These are phyloP conservation scores for Phycomyces nitens DNA, from an alignment of 192 early-diverging fungal genomes.

Conservation along the genomic window DNA sequence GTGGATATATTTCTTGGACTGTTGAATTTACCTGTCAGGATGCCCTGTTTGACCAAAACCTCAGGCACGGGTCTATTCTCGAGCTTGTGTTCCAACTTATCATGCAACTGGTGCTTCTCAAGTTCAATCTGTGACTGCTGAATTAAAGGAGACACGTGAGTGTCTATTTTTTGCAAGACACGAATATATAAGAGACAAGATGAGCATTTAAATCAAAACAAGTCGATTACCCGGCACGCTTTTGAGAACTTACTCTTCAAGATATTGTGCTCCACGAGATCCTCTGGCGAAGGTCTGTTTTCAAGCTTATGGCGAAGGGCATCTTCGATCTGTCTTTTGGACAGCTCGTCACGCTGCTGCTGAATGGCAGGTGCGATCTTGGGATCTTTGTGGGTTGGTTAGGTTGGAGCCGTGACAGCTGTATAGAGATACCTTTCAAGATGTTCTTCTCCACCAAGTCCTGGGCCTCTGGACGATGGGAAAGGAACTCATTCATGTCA, in stretches of 20 bases:
- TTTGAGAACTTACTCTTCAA: constrained; percentile 46
- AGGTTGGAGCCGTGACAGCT: too few species aligned
- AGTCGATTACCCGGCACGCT: too few species aligned
- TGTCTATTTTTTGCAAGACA: constrained; percentile 18
- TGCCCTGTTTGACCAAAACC: constrained; percentile 54
- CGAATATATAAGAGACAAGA: constrained; percentile 5
- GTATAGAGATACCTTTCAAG: constrained; percentile 56
- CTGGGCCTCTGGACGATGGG: constrained; percentile 51
- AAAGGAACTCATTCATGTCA: constrained; percentile 22
- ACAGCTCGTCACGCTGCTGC: constrained; percentile 42
- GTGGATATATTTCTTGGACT: background rate
- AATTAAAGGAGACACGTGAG: constrained; percentile 45
- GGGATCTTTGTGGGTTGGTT: constrained; percentile 27
- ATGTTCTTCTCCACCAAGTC: constrained; percentile 58
- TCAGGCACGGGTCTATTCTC: constrained; percentile 40
- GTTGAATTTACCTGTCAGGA: constrained; percentile 38
- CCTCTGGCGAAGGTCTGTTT: constrained; percentile 41
- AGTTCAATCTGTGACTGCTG: constrained; percentile 43
- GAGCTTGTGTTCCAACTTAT: constrained; percentile 46
- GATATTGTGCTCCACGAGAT: constrained; percentile 53
- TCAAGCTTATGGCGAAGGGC: constrained; percentile 56
- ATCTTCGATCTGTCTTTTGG: constrained; percentile 47
- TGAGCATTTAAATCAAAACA: too few species aligned
- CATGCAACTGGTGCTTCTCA: constrained; percentile 41
- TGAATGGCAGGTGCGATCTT: constrained; percentile 50